Base-by-base conservation (phyloP, 768 basidiomycete genomes). In the Suillus brevipes region DNA sequence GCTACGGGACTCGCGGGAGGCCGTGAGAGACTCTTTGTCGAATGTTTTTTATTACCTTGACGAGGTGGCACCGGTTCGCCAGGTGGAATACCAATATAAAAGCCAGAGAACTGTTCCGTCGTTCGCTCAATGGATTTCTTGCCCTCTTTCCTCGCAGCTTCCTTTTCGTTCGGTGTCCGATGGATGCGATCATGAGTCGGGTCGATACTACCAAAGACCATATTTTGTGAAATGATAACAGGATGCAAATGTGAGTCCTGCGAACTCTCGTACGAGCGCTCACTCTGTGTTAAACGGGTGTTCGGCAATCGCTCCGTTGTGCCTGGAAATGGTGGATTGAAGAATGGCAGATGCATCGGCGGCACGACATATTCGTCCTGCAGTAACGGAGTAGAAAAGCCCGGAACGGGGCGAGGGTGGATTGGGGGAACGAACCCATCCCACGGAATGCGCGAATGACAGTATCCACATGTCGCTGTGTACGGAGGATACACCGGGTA, bases 171-270 rank as follows among this genome's bases (percentile, higher is more conserved):
- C 36, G 58, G 47, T 10, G 64, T 64, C 4, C 65, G 63, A 8
- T 74, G 38, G 18, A 40, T 18, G 18, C 25, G 14, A 40, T 28
- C 38, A 40, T 12, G 25, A 28, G 57, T 66, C 28, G 74, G 64
- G 45, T 74, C 75, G 62, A 86, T 84, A 61, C 82, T 85, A 8
- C 87, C 87, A 70, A 87, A 87, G 6, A 85, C 77, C 47, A 87
- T 79, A 60, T 76, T 74, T 67, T 63, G 70, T 43, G 72, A 38
- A 10, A 66, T 38, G 23, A 20, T 69, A 4, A 55, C 53, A 59
- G 58, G 58, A 28, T 6, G 58, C 12, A 25, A 20, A 20, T 20
- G 38, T 20, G 38, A 42, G 25, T 42, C 58, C 12, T 28, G 58
- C 5, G 58, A 59, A 40, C 58, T 42, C 25, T 59, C 58, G 28